phyloP scores from a whole-genome alignment of 306 rosid genomes.

The Calophaca sinica region DNA sequence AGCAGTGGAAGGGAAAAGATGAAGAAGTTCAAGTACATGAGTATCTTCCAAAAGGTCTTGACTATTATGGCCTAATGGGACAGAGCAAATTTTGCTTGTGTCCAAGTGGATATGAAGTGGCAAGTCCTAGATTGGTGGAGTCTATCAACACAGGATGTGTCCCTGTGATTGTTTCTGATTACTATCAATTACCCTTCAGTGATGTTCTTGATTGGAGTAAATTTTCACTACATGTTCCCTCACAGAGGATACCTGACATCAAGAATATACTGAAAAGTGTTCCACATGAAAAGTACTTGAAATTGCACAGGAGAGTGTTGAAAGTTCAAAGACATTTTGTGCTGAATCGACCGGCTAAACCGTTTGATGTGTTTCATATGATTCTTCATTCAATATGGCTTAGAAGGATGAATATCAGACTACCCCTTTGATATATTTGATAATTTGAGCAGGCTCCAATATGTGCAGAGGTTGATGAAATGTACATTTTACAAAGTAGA shows the following conservation, averaged over 20 bases:
- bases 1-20: slow-evolving; percentile 73
- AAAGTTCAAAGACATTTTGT: slow-evolving; percentile 67
- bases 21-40: slow-evolving; percentile 63
- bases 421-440: slow-evolving; percentile 28
- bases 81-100: slow-evolving; percentile 74
- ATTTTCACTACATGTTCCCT: slow-evolving; percentile 61
- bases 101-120: slow-evolving; percentile 88
- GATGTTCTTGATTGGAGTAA: slow-evolving; percentile 78
- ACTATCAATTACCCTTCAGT: slow-evolving; percentile 62
- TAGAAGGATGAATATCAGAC: slow-evolving; percentile 62
- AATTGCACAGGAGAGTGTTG: slow-evolving; percentile 54
- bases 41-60: slow-evolving; percentile 51
- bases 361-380: slow-evolving; percentile 71
- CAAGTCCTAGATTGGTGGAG: slow-evolving; percentile 78
- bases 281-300: slow-evolving; percentile 51
- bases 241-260: slow-evolving; percentile 57
- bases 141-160: slow-evolving; percentile 70
- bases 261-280: slow-evolving; percentile 58
- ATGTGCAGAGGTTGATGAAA: not conserved
- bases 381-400: slow-evolving; percentile 85
- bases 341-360: slow-evolving; percentile 63
- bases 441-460: not conserved
- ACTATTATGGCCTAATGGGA: slow-evolving; percentile 55
- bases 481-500: no score
- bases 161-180: slow-evolving; percentile 70